These are phyloP conservation scores for Pleoardoris graminearum DNA, from an alignment of 2,329 filamentous ascomycete genomes.

Conservation along the genomic window DNA sequence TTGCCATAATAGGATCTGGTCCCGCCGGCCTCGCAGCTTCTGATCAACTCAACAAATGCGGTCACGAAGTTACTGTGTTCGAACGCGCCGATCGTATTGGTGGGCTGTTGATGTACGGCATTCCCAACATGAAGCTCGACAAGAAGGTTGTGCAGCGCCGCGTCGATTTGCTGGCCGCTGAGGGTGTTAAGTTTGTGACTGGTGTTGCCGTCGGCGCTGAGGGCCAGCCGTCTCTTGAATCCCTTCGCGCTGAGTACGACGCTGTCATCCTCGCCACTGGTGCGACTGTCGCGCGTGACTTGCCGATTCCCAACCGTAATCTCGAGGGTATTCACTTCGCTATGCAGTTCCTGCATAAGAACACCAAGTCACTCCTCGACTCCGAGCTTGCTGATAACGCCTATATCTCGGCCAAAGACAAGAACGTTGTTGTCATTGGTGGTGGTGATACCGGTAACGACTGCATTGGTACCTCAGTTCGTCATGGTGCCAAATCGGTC, in stretches of 20 bases:
- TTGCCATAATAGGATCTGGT: constrained; percentile 89
- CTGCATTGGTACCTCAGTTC: constrained; percentile 94
- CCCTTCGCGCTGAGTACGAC: constrained; percentile 74
- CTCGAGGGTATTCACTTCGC: constrained; percentile 91
- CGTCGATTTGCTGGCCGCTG: constrained; percentile 90
- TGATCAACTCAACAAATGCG: constrained; percentile 92
- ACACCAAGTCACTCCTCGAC: constrained; percentile 96
- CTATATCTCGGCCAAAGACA: constrained; percentile 94
- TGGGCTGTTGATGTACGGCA: constrained; percentile 96
- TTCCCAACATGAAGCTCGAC: constrained; percentile 99
- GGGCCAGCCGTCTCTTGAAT: constrained; percentile 66
- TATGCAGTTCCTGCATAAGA: constrained; percentile 96
- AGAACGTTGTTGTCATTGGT: constrained; percentile 94
- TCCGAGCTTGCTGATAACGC: constrained; percentile 79
- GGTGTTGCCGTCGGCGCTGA: constrained; percentile 79
- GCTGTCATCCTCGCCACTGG: constrained; percentile 91
- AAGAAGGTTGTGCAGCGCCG: constrained; percentile 96
- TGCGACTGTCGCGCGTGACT: constrained; percentile 88
- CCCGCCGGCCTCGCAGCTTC: constrained; percentile 87
- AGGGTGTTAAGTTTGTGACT: constrained; percentile 82
- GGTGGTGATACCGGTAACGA: constrained; percentile 98
- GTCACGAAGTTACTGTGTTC: constrained; percentile 86
- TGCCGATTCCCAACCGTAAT: constrained; percentile 86
- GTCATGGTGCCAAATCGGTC: constrained; percentile 92
- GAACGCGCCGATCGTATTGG: constrained; percentile 89